Evolutionary conservation across 2,329 filamentous ascomycete species (phyloP).

Genomic region (Pestalotiopsis sp.): DNA sequence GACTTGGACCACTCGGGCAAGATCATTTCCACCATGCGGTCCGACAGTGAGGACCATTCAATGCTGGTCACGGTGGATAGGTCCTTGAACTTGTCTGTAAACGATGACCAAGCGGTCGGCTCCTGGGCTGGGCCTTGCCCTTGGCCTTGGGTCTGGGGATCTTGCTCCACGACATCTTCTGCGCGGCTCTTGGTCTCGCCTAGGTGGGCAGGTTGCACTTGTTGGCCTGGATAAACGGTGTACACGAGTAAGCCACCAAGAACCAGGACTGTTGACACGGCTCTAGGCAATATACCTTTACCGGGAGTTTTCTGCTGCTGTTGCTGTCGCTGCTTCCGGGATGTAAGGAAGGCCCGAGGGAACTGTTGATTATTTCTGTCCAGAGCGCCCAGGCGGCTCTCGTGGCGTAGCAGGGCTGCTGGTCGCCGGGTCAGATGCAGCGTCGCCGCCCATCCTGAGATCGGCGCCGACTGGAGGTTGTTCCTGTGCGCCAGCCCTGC

Average conservation of each 20-base stretch:
- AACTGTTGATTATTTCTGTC: slow-evolving; percentile 13
- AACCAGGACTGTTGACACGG: slow-evolving; percentile 30
- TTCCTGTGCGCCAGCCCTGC: neutral
- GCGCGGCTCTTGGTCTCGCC: slow-evolving; percentile 16
- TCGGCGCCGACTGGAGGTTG: slow-evolving; percentile 10
- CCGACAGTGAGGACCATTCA: slow-evolving; percentile 55
- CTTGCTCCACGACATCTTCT: slow-evolving; percentile 14
- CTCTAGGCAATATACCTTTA: slow-evolving; percentile 26
- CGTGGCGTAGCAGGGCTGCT: neutral
- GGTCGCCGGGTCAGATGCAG: slow-evolving; percentile 7
- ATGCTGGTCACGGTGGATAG: slow-evolving; percentile 56
- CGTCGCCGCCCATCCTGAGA: slow-evolving; percentile 11
- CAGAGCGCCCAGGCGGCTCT: neutral
- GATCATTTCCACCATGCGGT: slow-evolving; percentile 67
- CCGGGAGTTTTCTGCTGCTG: slow-evolving; percentile 19
- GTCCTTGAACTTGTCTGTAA: slow-evolving; percentile 47
- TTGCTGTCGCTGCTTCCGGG: slow-evolving; percentile 13
- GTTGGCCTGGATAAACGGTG: slow-evolving; percentile 39
- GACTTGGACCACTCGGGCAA: slow-evolving; percentile 80
- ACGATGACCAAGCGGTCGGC: slow-evolving; percentile 46
- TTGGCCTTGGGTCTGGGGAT: slow-evolving; percentile 4
- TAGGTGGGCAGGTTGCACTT: slow-evolving; percentile 25
- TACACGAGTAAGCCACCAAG: slow-evolving; percentile 37
- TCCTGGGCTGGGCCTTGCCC: slow-evolving; percentile 12
- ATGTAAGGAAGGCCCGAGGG: slow-evolving; percentile 27